These are phyloP conservation scores for Carex arenaria DNA, from an alignment of 202 grass and related monocot species.

Conservation along the genomic window DNA sequence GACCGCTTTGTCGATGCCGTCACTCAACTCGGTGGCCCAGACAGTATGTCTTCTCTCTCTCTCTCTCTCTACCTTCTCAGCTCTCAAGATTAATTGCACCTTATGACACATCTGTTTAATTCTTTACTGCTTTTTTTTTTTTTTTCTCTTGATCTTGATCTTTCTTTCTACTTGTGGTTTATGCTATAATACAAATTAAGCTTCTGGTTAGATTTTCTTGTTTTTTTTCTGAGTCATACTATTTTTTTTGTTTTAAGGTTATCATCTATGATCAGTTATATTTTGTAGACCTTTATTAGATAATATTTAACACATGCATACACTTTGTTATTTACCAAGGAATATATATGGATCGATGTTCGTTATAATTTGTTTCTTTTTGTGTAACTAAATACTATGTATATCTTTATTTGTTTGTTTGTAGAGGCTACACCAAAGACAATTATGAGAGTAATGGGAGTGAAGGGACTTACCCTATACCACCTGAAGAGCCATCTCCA, in stretches of 20 bases:
- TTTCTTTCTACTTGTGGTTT: background rate
- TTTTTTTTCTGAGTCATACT: background rate
- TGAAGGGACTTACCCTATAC: constrained; percentile 95
- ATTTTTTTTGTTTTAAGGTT: background rate
- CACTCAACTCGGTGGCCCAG: constrained; percentile 85
- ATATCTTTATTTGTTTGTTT: constrained; percentile 15
- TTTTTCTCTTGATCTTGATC: background rate
- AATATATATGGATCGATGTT: background rate
- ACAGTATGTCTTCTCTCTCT: constrained; percentile 42
- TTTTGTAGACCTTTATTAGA: background rate
- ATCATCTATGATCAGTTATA: background rate
- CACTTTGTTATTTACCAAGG: background rate
- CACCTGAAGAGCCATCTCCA: constrained; percentile 99
- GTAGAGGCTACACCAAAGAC: constrained; percentile 98
- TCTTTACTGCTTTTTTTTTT: background rate
- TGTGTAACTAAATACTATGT: background rate
- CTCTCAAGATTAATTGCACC: constrained; percentile 2
- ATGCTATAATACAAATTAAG: background rate
- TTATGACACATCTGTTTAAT: background rate
- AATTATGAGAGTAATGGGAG: constrained; percentile 99
- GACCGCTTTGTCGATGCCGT: constrained; percentile 96
- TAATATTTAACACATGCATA: background rate
- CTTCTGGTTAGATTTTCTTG: background rate
- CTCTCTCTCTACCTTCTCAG: too few species aligned
- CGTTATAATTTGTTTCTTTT: background rate